These are phyloP conservation scores for Closterium sp. DNA, from an alignment of 139 green algal species.

Conservation along the genomic window DNA sequence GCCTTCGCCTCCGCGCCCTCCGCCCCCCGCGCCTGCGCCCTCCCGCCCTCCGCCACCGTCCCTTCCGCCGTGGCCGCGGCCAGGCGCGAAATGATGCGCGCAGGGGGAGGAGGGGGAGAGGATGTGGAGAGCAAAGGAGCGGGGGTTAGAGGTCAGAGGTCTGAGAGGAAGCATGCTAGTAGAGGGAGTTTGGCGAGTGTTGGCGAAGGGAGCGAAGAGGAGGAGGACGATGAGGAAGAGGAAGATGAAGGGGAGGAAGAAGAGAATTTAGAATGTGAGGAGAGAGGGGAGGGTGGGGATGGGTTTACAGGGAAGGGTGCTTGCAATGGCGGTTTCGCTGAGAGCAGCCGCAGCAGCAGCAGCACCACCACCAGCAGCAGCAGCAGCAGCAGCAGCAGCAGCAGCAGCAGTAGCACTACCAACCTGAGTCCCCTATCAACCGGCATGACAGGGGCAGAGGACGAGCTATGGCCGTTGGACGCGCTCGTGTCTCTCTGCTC, in stretches of 20 bases:
- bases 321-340: too few species aligned
- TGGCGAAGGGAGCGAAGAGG: background rate
- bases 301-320: background rate
- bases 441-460: background rate
- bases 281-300: background rate
- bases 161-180: background rate
- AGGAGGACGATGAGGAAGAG: background rate
- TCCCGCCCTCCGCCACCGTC: background rate
- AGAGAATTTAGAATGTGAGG: background rate
- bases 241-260: background rate
- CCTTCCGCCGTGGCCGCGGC: background rate
- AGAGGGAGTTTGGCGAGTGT: background rate
- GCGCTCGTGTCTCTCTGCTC: background rate
- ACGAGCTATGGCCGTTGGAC: background rate
- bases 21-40: background rate
- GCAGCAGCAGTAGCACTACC: too few species aligned
- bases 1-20: background rate
- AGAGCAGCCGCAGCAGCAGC: background rate
- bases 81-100: background rate
- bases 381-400: too few species aligned
- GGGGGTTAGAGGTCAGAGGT: background rate
- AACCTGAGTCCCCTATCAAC: background rate
- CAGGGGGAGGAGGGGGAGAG: background rate
- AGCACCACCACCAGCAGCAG: background rate
- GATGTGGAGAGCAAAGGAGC: background rate